Conservation (phyloP, 345 rosid species). For the Hibiscus trionum region DNA sequence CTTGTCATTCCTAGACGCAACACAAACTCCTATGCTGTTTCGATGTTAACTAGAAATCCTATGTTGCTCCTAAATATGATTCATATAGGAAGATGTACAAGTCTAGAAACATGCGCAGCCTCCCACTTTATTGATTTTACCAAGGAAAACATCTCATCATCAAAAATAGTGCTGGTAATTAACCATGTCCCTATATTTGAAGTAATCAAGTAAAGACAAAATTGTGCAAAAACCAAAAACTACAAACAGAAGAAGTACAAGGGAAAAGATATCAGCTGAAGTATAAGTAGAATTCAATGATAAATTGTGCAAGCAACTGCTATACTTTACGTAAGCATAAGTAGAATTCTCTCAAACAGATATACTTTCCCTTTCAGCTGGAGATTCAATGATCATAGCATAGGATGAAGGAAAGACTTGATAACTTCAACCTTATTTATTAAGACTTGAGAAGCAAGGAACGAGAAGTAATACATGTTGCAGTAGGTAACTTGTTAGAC, state of each 20-base stretch:
- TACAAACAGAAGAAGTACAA: no score
- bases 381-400: no score
- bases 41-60: not conserved
- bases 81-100: not conserved
- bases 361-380: no score
- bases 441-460: not conserved
- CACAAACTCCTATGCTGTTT: not conserved
- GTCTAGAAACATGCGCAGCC: not conserved
- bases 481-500: constrained; percentile 4
- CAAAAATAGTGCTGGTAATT: not conserved
- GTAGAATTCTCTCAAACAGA: no score
- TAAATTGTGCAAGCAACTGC: no score
- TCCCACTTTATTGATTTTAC: not conserved
- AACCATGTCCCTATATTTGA: no score
- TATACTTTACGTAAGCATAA: no score
- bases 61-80: not conserved
- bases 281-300: no score
- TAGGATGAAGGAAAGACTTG: not conserved
- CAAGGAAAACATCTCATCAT: not conserved
- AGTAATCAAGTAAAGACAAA: no score
- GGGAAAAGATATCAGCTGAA: no score
- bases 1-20: not conserved
- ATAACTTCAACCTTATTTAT: constrained; percentile 3
- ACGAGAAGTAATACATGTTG: not conserved
- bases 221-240: no score